These are phyloP conservation scores for Termitomyces sp. DNA, from an alignment of 768 basidiomycete species.

Conservation along the genomic window DNA sequence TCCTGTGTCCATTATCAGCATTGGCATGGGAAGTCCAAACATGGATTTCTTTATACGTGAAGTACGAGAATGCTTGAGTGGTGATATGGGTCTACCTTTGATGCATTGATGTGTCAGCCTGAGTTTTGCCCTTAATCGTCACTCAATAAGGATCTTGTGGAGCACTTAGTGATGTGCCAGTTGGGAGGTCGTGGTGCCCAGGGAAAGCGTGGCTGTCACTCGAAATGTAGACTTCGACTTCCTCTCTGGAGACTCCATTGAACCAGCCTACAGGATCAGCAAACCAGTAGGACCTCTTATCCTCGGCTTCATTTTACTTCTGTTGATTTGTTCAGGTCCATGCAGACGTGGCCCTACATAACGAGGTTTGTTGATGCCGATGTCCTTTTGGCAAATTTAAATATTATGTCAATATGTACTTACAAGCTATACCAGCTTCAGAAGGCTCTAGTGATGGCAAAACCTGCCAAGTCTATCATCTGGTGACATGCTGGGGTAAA, in stretches of 20 bases:
- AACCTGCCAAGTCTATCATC: slow-evolving; percentile 48
- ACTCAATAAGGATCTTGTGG: slow-evolving; percentile 66
- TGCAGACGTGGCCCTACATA: slow-evolving; percentile 52
- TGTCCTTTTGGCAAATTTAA: neutral
- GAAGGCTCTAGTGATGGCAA: slow-evolving; percentile 35
- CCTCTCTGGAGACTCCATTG: slow-evolving; percentile 31
- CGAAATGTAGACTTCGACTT: slow-evolving; percentile 80
- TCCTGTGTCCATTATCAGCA: slow-evolving; percentile 69
- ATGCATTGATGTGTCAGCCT: neutral
- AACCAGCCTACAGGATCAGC: slow-evolving; percentile 60
- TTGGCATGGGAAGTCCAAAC: slow-evolving; percentile 81
- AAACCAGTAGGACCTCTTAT: slow-evolving; percentile 40
- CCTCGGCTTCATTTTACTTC: neutral
- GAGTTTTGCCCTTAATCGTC: slow-evolving; percentile 3
- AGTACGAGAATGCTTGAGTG: slow-evolving; percentile 64
- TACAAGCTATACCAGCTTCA: slow-evolving; percentile 32
- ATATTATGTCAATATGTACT: neutral
- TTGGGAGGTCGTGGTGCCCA: slow-evolving; percentile 77
- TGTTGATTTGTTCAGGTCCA: slow-evolving; percentile 34
- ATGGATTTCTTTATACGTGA: slow-evolving; percentile 86
- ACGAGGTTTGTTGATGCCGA: slow-evolving; percentile 33
- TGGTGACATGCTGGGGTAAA: slow-evolving; percentile 63
- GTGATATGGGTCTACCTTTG: slow-evolving; percentile 34
- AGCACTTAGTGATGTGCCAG: slow-evolving; percentile 57
- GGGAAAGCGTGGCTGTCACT: slow-evolving; percentile 57